Evolutionary conservation across 2,329 filamentous ascomycete species (phyloP), one percentile per base, ranked within the genome.

Genomic region (Ophiocordyceps camponoti-floridani): DNA sequence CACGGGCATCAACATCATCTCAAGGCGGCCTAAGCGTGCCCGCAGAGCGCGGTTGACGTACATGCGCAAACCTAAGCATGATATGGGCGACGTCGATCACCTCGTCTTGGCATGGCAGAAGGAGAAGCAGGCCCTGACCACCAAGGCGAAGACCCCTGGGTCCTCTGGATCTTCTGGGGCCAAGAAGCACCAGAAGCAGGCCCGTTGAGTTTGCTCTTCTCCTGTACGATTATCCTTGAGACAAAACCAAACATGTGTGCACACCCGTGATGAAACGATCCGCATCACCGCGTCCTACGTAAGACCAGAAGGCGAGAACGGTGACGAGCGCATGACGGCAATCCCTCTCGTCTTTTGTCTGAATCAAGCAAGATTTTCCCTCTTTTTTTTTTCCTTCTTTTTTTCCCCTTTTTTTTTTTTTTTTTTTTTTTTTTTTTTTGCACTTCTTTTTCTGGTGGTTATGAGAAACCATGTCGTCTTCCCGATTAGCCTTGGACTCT

Each of bases 1-100:
- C 30, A 78, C 83, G 59, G 85, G 84, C 50, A 86, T 98, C 56
- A 89, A 98, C 66, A 82, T 98, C 54, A 84, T 96, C 62, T 85
- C 94, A 75, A 72, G 89, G 54, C 74, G 77, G 50, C 73, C 76
- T 57, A 91, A 87, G 80, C 77, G 86, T 61, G 85, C 86, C 51
- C 80, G 88, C 59, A 77, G 91, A 56, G 89, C 88, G 26, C 73
- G 86, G 53, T 69, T 98, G 62, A 94, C 84, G 56, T 96, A 89
- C 63, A 83, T 98, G 82, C 76, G 88, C 58, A 70, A 88, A 69
- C 77, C 84, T 47, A 82, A 80, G 65, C 87, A 94, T 63, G 87
- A 94, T 64, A 77, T 86, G 65, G 84, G 87, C 49, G 85, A 77
- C 55, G 84, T 94, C 50, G 84, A 93, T 61, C 77, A 82, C 52